Evolutionary conservation across 2,329 filamentous ascomycete species (phyloP), one percentile per base, ranked within the genome.

Genomic region (Hortaea werneckii): DNA sequence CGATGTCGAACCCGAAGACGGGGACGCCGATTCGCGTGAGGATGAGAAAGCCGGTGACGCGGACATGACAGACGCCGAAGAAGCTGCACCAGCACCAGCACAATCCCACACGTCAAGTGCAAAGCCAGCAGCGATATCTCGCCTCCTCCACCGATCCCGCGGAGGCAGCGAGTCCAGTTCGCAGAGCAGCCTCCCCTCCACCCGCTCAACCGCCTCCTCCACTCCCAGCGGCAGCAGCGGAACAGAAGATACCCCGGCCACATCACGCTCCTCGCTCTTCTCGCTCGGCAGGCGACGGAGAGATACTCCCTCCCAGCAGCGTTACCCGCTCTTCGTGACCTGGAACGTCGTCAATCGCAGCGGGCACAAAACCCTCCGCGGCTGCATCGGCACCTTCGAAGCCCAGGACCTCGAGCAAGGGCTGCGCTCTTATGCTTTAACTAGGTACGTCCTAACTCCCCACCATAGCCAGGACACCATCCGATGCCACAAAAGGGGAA

Each of bases 381-480:
- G 92, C 49, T 98, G 92, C 72, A 96, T 98, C 62, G 92, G 92
- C 55, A 98, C 90, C 2, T 98, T 96, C 60, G 85, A 89, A 59
- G 65, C 81, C 2, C 79, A 86, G 58, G 78, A 83, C 42, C 77
- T 98, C 9, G 74, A 80, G 28, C 67, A 77, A 1, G 89, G 88
- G 4, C 71, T 98, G 38, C 72, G 79, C 43, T 80, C 79, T 50
- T 96, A 95, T 67, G 85, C 89, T 40, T 68, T 94, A 54, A 92
- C 84, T 43, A 88, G 89, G 64, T 82, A 69, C 55, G 74, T 67
- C 35, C 8, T 12, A 4, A 34, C 11, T 7, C 30, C 30, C 30
- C 30, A 34, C 30, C n/a, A n/a, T n/a, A n/a, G n/a, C n/a, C n/a
- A n/a, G n/a, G n/a, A n/a, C n/a, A n/a, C n/a, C n/a, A n/a, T n/a